Base-by-base conservation (phyloP, 257 asterid species). In the Orobanche coerulescens region DNA sequence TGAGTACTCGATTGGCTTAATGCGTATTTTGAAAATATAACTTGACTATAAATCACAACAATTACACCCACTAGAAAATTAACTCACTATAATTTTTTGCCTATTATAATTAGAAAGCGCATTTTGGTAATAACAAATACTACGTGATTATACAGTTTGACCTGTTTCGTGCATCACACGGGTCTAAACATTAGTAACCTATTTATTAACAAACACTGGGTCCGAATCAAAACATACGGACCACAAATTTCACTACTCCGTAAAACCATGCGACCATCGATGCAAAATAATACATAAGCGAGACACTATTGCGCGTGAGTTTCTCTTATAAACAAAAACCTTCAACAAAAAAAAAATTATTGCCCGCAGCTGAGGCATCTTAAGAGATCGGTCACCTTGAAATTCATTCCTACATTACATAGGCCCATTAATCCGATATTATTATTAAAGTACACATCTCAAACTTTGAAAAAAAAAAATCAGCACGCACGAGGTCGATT, bases 351-450 rank as follows among this genome's bases (percentile, higher is more conserved):
- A 47, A 75, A 74, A 62, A 59, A 18, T 61, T 61, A 76, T 31
- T 68, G 73, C 65, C 76, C 52, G 71, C 78, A 71, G 82, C 75
- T 58, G 82, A 88, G 85, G 79, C 85, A 78, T 68, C 78, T 67
- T 51, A 86, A 73, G 71, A 82, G 63, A 74, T 68, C 62, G 54
- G 63, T 51, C 63, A 77, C 75, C 77, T 54, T 78, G 75, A 71
- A 71, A 65, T 20, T 43, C 43, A 64, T 70, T 77, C 94, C 84
- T 80, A 78, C 82, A 73, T 15, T n/a, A n/a, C n/a, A n/a, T n/a
- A n/a, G n/a, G 68, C 71, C 48, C 48, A 65, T 37, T 46, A 69
- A 62, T 64, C 57, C 58, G 25, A 62, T 15, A 54, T 48, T 75
- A 75, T 60, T 15, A 54, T 48, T 75, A 75, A 54, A 22, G 65